These are phyloP conservation scores for Orbilia blumenaviensis DNA, from an alignment of 2,329 filamentous ascomycete genomes.

Conservation along the genomic window DNA sequence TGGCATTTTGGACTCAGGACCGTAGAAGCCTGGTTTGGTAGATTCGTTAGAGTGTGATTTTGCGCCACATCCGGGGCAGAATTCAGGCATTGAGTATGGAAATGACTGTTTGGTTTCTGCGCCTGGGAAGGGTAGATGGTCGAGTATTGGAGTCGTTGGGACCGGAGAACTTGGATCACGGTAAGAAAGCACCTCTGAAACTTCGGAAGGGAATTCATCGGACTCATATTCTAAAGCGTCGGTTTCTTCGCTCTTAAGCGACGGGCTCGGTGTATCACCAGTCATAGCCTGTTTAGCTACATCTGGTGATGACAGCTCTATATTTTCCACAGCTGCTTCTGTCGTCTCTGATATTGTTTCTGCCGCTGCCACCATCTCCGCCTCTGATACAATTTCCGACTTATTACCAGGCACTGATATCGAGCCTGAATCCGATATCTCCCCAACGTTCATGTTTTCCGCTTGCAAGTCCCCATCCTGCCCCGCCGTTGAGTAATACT, in stretches of 20 bases:
- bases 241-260: not conserved
- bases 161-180: constrained; percentile 29
- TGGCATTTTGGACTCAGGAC: constrained; percentile 28
- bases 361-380: not conserved
- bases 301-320: not conserved
- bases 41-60: constrained; percentile 68
- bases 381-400: not conserved
- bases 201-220: not conserved
- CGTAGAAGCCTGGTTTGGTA: constrained; percentile 68
- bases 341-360: not conserved
- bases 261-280: not conserved
- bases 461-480: not conserved
- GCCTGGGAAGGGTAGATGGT: constrained; percentile 20
- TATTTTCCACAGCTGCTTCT: not conserved
- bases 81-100: constrained; percentile 64
- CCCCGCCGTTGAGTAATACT: not conserved
- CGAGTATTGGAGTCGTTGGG: not conserved
- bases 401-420: not conserved
- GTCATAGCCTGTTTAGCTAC: not conserved
- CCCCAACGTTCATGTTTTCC: not conserved
- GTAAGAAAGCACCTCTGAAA: constrained; percentile 25
- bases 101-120: not conserved
- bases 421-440: not conserved
- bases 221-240: not conserved
- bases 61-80: constrained; percentile 73